Base-by-base conservation (phyloP, 2,329 filamentous ascomycete genomes). In the Westerdykella aurantiaca region DNA sequence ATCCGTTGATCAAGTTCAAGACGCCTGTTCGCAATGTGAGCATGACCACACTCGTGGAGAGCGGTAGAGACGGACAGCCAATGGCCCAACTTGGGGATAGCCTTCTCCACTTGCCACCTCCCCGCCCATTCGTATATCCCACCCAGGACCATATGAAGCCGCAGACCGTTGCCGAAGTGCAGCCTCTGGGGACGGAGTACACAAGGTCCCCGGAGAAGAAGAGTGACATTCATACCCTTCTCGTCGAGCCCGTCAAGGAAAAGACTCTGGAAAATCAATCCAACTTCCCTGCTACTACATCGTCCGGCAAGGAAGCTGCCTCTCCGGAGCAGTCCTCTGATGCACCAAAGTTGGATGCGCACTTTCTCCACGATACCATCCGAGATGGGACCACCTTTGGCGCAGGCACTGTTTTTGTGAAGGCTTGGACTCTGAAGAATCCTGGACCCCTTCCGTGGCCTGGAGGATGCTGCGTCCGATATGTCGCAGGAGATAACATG, bases 1-100 rank as follows among this genome's bases (percentile, higher is more conserved):
- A 98, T 60, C 93, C 93, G 22, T 74, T 98, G 56, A 89, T 98
- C 74, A 96, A 95, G 73, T 89, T 98, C 75, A 95, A 88, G 78
- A 94, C 87, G 2, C 86, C 91, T 9, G 85, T 98, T 39, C 86
- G 88, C 54, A 85, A 87, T 55, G 87, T 95, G 31, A 90, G 81
- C 49, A 86, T 98, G 41, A 90, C 82, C 39, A 97, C 91, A 7
- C 77, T 85, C 51, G 85, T 85, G 42, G 88, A 95, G 68, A 82
- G 88, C 56, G 25, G 25, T 29, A 78, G 78, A 46, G 74, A 82
- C 54, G 85, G 85, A 40, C 75, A 80, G 47, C 70, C 69, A 35
- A 77, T 86, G 61, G 77, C 79, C n/a, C 66, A 75, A 31, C 82
- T 95, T 77, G 89, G 89, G 42, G 89, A 95, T 29, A 29, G 25